Evolutionary conservation across 2,329 filamentous ascomycete genomes (phyloP).

Genomic region (Phialophora chinensis): DNA sequence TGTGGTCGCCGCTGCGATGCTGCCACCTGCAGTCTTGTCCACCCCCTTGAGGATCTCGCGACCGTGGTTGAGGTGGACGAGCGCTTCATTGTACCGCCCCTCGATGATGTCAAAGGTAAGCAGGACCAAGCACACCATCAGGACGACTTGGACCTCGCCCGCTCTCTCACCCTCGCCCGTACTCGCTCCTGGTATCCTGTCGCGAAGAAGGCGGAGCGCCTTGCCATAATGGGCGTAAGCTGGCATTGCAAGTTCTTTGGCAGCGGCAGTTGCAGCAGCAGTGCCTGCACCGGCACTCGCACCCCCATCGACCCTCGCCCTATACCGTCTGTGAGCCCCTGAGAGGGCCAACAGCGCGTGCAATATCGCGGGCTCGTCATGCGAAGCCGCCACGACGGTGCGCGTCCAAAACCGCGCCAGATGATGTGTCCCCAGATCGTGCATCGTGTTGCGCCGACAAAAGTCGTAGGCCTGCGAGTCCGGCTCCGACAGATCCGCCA

Average conservation of each 20-base stretch:
- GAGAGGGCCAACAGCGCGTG: slow-evolving; percentile 23
- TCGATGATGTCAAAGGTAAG: slow-evolving; percentile 25
- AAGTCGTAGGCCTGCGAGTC: slow-evolving; percentile 22
- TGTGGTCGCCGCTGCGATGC: no score
- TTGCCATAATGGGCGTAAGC: slow-evolving; percentile 17
- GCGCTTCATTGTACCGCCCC: slow-evolving; percentile 20
- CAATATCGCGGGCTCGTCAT: slow-evolving; percentile 16
- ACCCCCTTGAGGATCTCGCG: slow-evolving; percentile 14
- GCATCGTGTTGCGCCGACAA: slow-evolving; percentile 18
- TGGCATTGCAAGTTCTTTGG: neutral
- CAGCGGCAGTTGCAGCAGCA: neutral
- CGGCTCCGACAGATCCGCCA: slow-evolving; percentile 11
- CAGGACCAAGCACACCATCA: slow-evolving; percentile 22
- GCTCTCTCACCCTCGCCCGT: neutral
- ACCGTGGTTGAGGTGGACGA: slow-evolving; percentile 19
- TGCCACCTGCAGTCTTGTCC: neutral
- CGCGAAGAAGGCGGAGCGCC: slow-evolving; percentile 4
- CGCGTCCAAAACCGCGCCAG: slow-evolving; percentile 22
- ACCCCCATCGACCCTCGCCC: neutral
- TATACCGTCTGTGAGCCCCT: slow-evolving; percentile 19
- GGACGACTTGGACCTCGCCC: slow-evolving; percentile 4
- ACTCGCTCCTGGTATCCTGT: slow-evolving; percentile 1
- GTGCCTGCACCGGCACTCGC: neutral
- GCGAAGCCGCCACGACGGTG: slow-evolving; percentile 18
- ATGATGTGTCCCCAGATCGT: slow-evolving; percentile 20